These are phyloP conservation scores for Venturia effusa DNA, from an alignment of 2,329 filamentous ascomycete genomes.

Conservation along the genomic window DNA sequence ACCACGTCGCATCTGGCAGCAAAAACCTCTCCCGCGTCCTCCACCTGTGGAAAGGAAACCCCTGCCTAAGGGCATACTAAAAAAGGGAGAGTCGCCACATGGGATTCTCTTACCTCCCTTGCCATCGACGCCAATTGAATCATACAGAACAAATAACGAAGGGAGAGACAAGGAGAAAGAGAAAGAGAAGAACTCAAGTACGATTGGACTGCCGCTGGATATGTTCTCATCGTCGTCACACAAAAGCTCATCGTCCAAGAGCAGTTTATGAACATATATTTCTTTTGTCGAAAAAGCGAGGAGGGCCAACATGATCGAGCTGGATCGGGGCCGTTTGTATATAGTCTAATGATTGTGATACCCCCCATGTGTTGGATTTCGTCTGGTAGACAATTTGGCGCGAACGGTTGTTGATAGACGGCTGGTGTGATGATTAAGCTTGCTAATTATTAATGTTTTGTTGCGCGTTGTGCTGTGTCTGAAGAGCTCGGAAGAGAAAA, in stretches of 20 bases:
- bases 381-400: background rate
- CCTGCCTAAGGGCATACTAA: background rate
- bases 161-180: background rate
- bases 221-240: background rate
- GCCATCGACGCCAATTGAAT: background rate
- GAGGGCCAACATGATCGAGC: background rate
- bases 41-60: background rate
- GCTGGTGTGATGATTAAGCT: background rate
- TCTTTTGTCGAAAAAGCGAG: background rate
- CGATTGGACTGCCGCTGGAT: background rate
- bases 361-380: background rate
- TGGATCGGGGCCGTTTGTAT: background rate
- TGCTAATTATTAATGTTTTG: background rate
- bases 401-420: no score
- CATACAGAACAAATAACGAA: background rate
- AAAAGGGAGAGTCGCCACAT: background rate
- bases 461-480: no score
- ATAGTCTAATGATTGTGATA: background rate
- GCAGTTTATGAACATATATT: background rate
- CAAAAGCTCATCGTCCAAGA: background rate
- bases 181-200: no score
- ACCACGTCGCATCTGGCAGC: background rate
- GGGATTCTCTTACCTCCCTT: background rate
- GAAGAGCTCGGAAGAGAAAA: no score
- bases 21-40: background rate